phyloP scores from a whole-genome alignment of 306 rosid genomes.

The Glycine latifolia region DNA sequence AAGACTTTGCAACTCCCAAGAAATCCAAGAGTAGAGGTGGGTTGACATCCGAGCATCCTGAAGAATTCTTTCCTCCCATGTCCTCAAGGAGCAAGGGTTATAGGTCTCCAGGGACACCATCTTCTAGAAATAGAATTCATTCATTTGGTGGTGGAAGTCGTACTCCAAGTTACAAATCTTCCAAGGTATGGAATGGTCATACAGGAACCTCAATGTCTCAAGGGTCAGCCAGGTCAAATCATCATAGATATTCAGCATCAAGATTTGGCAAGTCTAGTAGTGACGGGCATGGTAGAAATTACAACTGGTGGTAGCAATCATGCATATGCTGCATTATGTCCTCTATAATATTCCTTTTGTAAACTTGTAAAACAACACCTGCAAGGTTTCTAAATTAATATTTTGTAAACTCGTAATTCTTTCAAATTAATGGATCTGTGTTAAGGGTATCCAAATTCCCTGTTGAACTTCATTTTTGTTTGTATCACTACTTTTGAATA shows the following conservation, averaged over 20 bases:
- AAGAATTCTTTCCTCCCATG: slow-evolving; percentile 54
- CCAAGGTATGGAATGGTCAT: slow-evolving; percentile 45
- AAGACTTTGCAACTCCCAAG: slow-evolving; percentile 38
- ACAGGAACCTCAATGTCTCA: slow-evolving; percentile 54
- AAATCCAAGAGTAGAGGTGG: slow-evolving; percentile 56
- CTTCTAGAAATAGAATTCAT: slow-evolving; percentile 42
- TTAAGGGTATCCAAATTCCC: not conserved
- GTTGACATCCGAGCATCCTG: slow-evolving; percentile 55
- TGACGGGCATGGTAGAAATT: slow-evolving; percentile 55
- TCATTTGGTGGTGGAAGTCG: slow-evolving; percentile 48
- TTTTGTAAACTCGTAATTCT: not conserved
- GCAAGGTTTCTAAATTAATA: not conserved
- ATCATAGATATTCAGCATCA: slow-evolving; percentile 57
- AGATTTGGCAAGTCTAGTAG: slow-evolving; percentile 61
- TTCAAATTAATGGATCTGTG: not conserved
- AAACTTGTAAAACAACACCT: slow-evolving; percentile 33
- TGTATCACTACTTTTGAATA: not conserved
- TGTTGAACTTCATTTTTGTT: slow-evolving; percentile 1
- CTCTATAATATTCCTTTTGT: slow-evolving; percentile 22
- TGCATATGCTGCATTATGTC: not conserved
- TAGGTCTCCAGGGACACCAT: slow-evolving; percentile 53
- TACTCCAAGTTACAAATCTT: slow-evolving; percentile 49
- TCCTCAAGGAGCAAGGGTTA: slow-evolving; percentile 41
- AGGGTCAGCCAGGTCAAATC: slow-evolving; percentile 43
- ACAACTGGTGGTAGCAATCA: slow-evolving; percentile 61